Base-by-base conservation (phyloP, 805 yeast genomes). In the Sungouiozyma ichnusensis region DNA sequence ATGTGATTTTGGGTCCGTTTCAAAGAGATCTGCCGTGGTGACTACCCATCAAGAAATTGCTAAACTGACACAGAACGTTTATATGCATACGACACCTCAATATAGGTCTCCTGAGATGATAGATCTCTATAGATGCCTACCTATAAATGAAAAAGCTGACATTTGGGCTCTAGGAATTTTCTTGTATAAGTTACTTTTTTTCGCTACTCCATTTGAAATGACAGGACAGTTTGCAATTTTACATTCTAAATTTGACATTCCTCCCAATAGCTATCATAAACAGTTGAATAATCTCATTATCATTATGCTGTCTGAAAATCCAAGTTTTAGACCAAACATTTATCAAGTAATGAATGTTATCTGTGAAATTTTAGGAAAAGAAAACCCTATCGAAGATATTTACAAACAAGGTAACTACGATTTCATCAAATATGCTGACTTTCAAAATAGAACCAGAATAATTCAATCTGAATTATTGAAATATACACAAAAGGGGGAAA, bases 121-220 rank as follows among this genome's bases (percentile, higher is more conserved):
- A 43, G 97, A 90, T 62, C 70, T 88, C 19, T 81, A 81, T 58
- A 69, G 86, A 37, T 84, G 87, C 5, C 66, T 78, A 37, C 92
- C 96, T 2, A 83, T 90, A 34, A 92, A 90, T 62, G 94, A 88
- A 54, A 86, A 86, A 62, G 73, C 90, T 6, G 98, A 90, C 64
- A 84, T 90, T 38, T 90, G 98, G 98, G 98, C 98, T 0, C 66
- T 90, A 38, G 98, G 98, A 9, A 81, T 92, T 27, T 85, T 92
- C 48, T 68, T 92, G 39, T 90, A 85, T 68, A 90, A 90, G 58
- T 68, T 90, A 47, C 81, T 95, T 63, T 90, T 83, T 64, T 90
- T 85, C 62, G 88, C 83, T 1, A 90, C 98, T 1, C 98, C 98
- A 1, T 90, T 92, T 61, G 98, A 90, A 63, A 49, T 65, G 36